These are phyloP conservation scores for Phyllosticta citrichinensis DNA, from an alignment of 2,329 filamentous ascomycete species.

Conservation along the genomic window DNA sequence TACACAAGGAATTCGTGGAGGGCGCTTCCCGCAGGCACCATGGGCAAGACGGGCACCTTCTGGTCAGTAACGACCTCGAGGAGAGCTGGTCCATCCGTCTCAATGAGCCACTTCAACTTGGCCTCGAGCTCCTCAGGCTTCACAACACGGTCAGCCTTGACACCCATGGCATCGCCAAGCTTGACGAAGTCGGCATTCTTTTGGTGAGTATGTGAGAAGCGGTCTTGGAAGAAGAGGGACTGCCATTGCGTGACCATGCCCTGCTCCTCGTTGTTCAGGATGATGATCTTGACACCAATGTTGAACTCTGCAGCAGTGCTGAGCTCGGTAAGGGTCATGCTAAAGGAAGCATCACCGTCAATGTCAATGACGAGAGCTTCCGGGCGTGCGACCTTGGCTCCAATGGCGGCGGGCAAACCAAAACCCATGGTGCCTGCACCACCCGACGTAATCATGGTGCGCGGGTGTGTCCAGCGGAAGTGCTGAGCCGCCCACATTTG, in stretches of 20 bases:
- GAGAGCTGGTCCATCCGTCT: constrained; percentile 77
- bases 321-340: constrained; percentile 96
- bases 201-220: constrained; percentile 88
- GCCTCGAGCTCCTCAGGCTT: constrained; percentile 70
- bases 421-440: constrained; percentile 95
- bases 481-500: constrained; percentile 99
- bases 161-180: constrained; percentile 80
- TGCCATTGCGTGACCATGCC: constrained; percentile 99
- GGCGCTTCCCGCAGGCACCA: constrained; percentile 82
- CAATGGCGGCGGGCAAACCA: constrained; percentile 88
- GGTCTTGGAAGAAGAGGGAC: constrained; percentile 91
- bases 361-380: constrained; percentile 89
- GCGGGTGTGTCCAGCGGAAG: constrained; percentile 85
- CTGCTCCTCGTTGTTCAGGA: constrained; percentile 95
- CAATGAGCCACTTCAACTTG: constrained; percentile 76
- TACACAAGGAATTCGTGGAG: constrained; percentile 91
- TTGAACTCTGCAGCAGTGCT: constrained; percentile 90
- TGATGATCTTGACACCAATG: constrained; percentile 89
- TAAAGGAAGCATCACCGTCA: constrained; percentile 96
- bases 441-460: constrained; percentile 92
- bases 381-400: constrained; percentile 76
- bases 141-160: constrained; percentile 61
- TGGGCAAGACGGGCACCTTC: constrained; percentile 89
- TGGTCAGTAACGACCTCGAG: constrained; percentile 85
- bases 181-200: constrained; percentile 94